A percentile compares a stretch with the other conserved stretches of the same genome.
These are phyloP conservation scores for Narthecium ossifragum DNA, from an alignment of 106 monocot genomes.

Conservation along the genomic window DNA sequence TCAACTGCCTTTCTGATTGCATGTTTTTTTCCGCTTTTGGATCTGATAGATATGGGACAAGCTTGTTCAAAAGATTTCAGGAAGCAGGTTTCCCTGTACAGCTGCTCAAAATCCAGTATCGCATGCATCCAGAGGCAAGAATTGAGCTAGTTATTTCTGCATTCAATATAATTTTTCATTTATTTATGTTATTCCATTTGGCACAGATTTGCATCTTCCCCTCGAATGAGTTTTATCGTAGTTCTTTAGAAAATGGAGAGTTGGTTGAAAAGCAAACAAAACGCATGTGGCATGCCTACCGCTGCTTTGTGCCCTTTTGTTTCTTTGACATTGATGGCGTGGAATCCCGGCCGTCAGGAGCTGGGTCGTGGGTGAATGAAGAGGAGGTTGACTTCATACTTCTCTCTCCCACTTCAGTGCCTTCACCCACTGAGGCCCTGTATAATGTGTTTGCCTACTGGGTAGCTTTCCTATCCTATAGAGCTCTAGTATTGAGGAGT, in stretches of 20 bases:
- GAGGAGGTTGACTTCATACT: slow-evolving; percentile 76
- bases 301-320: slow-evolving; percentile 90
- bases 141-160: background rate
- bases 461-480: too few relatives aligned
- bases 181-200: too few relatives aligned
- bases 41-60: slow-evolving; percentile 68
- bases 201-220: slow-evolving; percentile 87
- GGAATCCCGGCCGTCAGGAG: slow-evolving; percentile 68
- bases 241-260: slow-evolving; percentile 68
- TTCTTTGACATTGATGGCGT: slow-evolving; percentile 83
- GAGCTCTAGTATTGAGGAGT: too few relatives aligned
- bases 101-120: slow-evolving; percentile 92
- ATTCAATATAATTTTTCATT: background rate
- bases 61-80: slow-evolving; percentile 98
- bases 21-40: slow-evolving; percentile 7
- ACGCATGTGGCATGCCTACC: slow-evolving; percentile 62
- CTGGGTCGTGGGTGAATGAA: slow-evolving; percentile 83
- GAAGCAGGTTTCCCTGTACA: slow-evolving; percentile 90
- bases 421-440: too few relatives aligned
- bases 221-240: slow-evolving; percentile 81
- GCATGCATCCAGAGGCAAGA: slow-evolving; percentile 96
- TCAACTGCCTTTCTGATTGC: slow-evolving; percentile 1
- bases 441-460: too few relatives aligned
- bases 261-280: slow-evolving; percentile 50
- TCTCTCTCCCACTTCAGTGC: too few relatives aligned